Conservation (phyloP, 2,329 filamentous ascomycete species). For the Chaetomiaceae sp. region DNA sequence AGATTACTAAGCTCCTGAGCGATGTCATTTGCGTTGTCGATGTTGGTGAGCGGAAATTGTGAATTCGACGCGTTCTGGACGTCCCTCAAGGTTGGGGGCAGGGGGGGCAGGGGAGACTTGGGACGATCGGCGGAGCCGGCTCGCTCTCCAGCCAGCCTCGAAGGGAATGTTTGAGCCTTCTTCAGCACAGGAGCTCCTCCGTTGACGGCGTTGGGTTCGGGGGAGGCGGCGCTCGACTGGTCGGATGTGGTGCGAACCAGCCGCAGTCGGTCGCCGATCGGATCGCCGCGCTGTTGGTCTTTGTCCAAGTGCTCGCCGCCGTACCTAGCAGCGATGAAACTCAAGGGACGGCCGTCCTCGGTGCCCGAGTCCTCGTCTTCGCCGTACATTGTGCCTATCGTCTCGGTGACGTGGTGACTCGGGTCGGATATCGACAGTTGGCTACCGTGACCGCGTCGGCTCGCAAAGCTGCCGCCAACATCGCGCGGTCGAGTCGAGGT, state of each 20-base stretch:
- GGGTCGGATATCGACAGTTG: constrained; percentile 75
- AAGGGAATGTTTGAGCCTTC: constrained; percentile 41
- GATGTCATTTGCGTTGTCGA: constrained; percentile 82
- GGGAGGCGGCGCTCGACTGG: constrained; percentile 30
- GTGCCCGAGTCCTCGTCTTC: constrained; percentile 58
- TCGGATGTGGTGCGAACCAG: constrained; percentile 45
- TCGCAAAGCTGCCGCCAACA: constrained; percentile 53
- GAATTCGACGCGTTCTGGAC: constrained; percentile 57
- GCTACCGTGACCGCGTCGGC: constrained; percentile 53
- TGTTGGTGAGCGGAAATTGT: constrained; percentile 81
- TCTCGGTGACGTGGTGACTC: constrained; percentile 89
- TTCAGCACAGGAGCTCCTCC: constrained; percentile 30
- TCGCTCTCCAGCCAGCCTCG: constrained; percentile 37
- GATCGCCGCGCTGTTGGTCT: constrained; percentile 29
- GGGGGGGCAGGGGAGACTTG: constrained; percentile 34
- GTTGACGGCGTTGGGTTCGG: constrained; percentile 22
- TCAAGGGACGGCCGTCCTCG: constrained; percentile 59
- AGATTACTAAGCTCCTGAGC: constrained; percentile 90
- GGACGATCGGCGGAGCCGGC: constrained; percentile 38
- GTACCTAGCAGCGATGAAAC: constrained; percentile 62
- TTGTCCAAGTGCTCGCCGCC: constrained; percentile 48
- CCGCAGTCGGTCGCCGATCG: constrained; percentile 37
- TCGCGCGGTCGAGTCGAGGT: constrained; percentile 56
- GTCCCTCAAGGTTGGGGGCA: constrained; percentile 47
- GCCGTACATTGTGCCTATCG: constrained; percentile 86